phyloP scores from a whole-genome alignment of 139 green algal species.

The Asterochloris sp. region DNA sequence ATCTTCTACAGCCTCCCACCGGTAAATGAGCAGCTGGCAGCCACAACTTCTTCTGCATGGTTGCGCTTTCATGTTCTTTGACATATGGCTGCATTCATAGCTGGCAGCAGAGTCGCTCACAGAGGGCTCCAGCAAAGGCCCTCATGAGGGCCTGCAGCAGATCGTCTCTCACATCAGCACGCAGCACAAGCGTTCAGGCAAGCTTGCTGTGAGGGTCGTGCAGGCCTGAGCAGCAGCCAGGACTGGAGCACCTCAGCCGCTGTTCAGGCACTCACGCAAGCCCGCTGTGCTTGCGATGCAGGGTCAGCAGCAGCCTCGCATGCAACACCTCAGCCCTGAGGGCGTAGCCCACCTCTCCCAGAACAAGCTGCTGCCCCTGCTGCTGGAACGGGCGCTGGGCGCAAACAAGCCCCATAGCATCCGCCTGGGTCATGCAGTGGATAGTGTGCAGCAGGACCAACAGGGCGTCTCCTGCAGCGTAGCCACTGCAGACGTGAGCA shows the following conservation, averaged over 20 bases:
- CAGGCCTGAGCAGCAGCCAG: too few species aligned
- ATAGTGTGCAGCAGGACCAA: not conserved
- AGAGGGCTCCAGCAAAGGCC: too few species aligned
- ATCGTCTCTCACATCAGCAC: too few species aligned
- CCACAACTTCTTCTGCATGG: too few species aligned
- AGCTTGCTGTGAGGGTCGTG: too few species aligned
- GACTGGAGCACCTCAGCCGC: not conserved
- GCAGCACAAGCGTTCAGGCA: too few species aligned
- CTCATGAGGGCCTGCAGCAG: too few species aligned
- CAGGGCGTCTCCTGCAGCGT: not conserved
- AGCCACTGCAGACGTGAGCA: not conserved
- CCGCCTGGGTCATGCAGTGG: not conserved
- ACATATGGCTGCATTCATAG: too few species aligned
- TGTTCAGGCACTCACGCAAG: not conserved
- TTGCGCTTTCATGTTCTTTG: too few species aligned
- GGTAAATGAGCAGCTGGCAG: too few species aligned
- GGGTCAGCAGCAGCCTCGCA: slow-evolving; percentile 32
- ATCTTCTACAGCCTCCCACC: too few species aligned
- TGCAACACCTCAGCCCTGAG: slow-evolving; percentile 54
- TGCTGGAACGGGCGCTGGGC: slow-evolving; percentile 36
- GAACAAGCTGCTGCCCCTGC: slow-evolving; percentile 73
- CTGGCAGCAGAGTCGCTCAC: too few species aligned
- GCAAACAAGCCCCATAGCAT: not conserved
- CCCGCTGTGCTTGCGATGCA: slow-evolving; percentile 11
- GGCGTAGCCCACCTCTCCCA: slow-evolving; percentile 83